A percentile compares a stretch with the other conserved stretches of the same genome.
These are phyloP conservation scores for Hippophae rhamnoides DNA, from an alignment of 306 rosid species.

Conservation along the genomic window DNA sequence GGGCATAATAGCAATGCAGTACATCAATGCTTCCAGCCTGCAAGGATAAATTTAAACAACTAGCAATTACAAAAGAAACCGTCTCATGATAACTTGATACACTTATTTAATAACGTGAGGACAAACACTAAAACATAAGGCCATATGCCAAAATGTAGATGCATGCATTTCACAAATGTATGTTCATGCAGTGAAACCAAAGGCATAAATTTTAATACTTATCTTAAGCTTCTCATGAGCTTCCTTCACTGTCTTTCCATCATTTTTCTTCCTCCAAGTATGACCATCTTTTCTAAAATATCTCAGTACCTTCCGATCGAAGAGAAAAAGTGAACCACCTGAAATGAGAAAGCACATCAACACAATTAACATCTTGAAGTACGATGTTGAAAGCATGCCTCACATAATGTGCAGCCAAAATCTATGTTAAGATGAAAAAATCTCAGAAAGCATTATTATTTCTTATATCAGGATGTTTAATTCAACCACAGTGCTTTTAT, in stretches of 20 bases:
- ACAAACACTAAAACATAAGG: no score
- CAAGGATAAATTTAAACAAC: slow-evolving; percentile 12
- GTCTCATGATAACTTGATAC: slow-evolving; percentile 4
- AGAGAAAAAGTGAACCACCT: slow-evolving; percentile 90
- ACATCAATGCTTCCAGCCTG: slow-evolving; percentile 79
- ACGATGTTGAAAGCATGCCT: no score
- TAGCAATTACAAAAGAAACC: slow-evolving; percentile 3
- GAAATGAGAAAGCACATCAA: slow-evolving; percentile 21
- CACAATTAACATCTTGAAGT: neutral
- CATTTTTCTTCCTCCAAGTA: slow-evolving; percentile 92
- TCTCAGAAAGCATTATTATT: no score
- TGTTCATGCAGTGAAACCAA: no score
- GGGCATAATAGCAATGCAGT: slow-evolving; percentile 86
- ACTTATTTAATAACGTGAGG: no score
- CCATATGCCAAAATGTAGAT: no score
- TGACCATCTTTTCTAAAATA: slow-evolving; percentile 95
- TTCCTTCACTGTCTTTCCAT: slow-evolving; percentile 85
- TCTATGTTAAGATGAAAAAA: no score
- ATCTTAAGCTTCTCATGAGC: slow-evolving; percentile 96
- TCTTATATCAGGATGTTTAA: no score
- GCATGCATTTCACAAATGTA: no score
- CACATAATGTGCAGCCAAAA: no score
- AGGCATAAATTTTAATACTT: slow-evolving; percentile 5
- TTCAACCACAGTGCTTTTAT: no score
- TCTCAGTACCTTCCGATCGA: slow-evolving; percentile 82